Evolutionary conservation across 305 asterid species (phyloP), one percentile per base, ranked within the genome.

Genomic region (Andrographis paniculata): DNA sequence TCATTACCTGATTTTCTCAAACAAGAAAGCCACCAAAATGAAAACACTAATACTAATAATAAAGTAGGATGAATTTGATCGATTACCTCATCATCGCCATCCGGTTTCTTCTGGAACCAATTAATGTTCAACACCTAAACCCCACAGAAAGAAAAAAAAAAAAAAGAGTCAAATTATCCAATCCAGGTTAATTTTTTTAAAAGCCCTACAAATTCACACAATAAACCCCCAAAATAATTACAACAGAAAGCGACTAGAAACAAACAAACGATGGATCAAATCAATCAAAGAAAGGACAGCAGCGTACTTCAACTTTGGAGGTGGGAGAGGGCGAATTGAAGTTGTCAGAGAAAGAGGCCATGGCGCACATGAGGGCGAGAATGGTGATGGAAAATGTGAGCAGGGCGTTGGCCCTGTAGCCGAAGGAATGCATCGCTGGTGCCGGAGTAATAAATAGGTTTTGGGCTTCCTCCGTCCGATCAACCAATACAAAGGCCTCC

Each of bases 21-120:
- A 3, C 30, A 24, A 24, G 30, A 24, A 24, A 24, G 20, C 7
- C 13, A 50, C 13, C 22, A 50, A 39, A 45, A 45, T 15, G 58
- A n/a, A 13, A 20, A 16, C 58, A 30, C 5, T 12, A 22, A 28
- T 17, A 44, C 13, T n/a, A 33, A 6, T 4, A 2, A 11, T 4
- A 33, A 18, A 41, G 33, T 9, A 46, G 18, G 39, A 27, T 40
- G 50, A 45, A 40, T 55, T 18, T 42, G 50, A 55, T 3, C 19
- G 59, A 58, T 62, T 65, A 89, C 98, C 95, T 89, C 98, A 50
- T 91, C 99, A 66, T 89, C 94, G 15, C 99, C 99, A 39, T 83
- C 95, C 20, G 95, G 92, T 49, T 91, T 91, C 78, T 78, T 91
- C 87, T 80, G 99, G 77, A 91, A 91, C 99, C 96, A 83, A 72